Base-by-base conservation (phyloP, 139 green algal species). In the Micromonas commoda region DNA sequence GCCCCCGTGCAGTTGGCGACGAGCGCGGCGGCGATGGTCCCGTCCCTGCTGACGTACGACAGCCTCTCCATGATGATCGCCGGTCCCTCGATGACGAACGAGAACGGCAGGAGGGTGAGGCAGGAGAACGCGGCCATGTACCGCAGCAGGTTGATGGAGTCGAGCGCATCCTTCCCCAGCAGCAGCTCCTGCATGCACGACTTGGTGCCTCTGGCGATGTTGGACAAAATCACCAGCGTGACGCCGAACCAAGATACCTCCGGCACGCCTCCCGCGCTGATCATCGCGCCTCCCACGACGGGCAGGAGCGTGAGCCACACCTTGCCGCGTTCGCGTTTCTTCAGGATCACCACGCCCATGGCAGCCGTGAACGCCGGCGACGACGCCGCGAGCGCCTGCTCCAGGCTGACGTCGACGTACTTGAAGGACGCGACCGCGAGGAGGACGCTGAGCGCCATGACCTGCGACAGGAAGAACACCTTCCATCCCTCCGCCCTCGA, bases 171-270 rank as follows among this genome's bases (percentile, higher is more conserved):
- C n/a, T 86, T 79, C 51, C 52, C 80, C 61, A 97, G 81, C 82
- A 97, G 83, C 6, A 83, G 28, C 28, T 73, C 88, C 85, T 96
- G 93, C 39, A 96, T 77, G 9, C 93, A 90, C 2, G 87, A 88
- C 82, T 93, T 96, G 64, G 94, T 77, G 0, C 88, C 86, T 2
- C 90, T 80, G 16, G 84, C 86, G 20, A 86, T 85, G 9, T 91
- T 96, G 2, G 91, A 92, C 0, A 75, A 67, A 16, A 97, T 23
- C 16, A 57, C 16, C 9, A 57, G 45, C 9, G 9, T 23, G 9
- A 57, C 45, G 45, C 45, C 45, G 45, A 57, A 57, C 16, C 9
- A 9, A 16, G 9, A 23, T 9, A 57, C 45, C 9, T 16, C 16
- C 45, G 45, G 45, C 45, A 23, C 45, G 45, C 45, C 45, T 9